Base-by-base conservation (phyloP, 2,329 filamentous ascomycete species). In the Phaeomoniella chlamydospora region DNA sequence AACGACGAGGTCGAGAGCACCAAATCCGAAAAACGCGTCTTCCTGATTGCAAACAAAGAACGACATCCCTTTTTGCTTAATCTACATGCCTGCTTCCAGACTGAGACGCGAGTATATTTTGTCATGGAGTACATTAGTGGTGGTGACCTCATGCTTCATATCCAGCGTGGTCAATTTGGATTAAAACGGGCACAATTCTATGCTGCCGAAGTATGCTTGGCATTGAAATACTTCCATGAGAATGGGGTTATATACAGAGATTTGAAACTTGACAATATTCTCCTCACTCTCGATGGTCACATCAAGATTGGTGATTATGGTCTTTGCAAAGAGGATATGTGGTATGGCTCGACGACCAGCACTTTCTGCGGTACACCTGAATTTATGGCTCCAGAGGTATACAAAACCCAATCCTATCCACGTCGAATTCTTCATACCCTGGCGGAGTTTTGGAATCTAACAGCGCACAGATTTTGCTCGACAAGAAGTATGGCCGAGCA, bases 51-150 rank as follows among this genome's bases (percentile, higher is more conserved):
- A 19, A 98, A 98, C 65, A 86, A 93, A 56, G 90, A 96, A 55
- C 77, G 84, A 11, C 90, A 98, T 54, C 90, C 92, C 0, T 98
- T 98, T 73, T 62, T 98, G 46, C 78, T 92, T 34, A 98, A 82
- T 53, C 65, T 98, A 29, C 90, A 98, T 55, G 90, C 90, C 37
- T 98, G 90, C 64, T 98, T 98, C 72, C 90, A 98, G 62, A 98
- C 90, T 0, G 90, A 98, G 58, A 98, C 90, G 4, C 72, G 90
- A 48, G 87, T 98, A 15, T 98, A 98, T 65, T 98, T 98, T 54
- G 90, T 98, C 44, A 96, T 96, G 88, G 90, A 98, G 63, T 98
- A 98, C 56, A 85, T 98, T 44, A 94, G 86, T 54, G 90, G 90
- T 65, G 90, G 90, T 64, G 90, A 98, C 69, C 62, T 98, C 55